Evolutionary conservation across 176 grass and related monocot species (phyloP).

Genomic region (Carex parvula): DNA sequence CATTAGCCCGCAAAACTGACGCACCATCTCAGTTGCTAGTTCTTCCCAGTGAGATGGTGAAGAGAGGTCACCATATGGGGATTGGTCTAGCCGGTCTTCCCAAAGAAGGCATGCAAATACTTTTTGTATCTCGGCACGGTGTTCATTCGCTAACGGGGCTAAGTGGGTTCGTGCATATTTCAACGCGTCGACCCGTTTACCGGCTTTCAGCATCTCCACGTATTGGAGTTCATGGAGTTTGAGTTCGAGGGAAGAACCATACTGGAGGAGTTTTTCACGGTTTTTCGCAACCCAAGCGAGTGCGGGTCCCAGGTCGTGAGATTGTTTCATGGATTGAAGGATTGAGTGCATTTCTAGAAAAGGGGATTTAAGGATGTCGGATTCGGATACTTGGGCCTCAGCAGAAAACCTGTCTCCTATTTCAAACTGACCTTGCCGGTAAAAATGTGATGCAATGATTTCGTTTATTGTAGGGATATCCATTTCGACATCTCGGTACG

Average conservation of each 20-base stretch:
- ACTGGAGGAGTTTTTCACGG: conserved; percentile 45
- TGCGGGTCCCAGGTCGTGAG: conserved; percentile 61
- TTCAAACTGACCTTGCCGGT: conserved; percentile 71
- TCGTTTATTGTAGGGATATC: conserved; percentile 58
- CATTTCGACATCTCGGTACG: conserved; percentile 75
- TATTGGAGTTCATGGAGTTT: conserved; percentile 85
- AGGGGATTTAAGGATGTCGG: conserved; percentile 43
- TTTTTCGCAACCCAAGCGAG: conserved; percentile 69
- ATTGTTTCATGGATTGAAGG: conserved; percentile 63
- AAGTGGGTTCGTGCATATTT: conserved; percentile 59
- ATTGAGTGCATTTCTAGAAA: conserved; percentile 85
- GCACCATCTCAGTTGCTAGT: conserved; percentile 54
- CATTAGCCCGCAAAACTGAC: conserved; percentile 68
- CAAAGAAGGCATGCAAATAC: conserved; percentile 72
- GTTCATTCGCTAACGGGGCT: conserved; percentile 38
- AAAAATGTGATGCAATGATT: conserved; percentile 77
- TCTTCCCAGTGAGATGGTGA: conserved; percentile 61
- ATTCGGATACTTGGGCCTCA: conserved; percentile 47
- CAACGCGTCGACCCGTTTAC: conserved; percentile 45
- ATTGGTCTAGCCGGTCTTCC: conserved; percentile 58
- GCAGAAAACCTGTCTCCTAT: conserved; percentile 57
- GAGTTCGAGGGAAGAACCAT: conserved; percentile 71
- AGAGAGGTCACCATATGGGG: conserved; percentile 67
- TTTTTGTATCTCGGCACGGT: conserved; percentile 55
- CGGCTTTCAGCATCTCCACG: conserved; percentile 61